Evolutionary conservation across 169 alveolate species (phyloP).

Genomic region (Theileria annulata): DNA sequence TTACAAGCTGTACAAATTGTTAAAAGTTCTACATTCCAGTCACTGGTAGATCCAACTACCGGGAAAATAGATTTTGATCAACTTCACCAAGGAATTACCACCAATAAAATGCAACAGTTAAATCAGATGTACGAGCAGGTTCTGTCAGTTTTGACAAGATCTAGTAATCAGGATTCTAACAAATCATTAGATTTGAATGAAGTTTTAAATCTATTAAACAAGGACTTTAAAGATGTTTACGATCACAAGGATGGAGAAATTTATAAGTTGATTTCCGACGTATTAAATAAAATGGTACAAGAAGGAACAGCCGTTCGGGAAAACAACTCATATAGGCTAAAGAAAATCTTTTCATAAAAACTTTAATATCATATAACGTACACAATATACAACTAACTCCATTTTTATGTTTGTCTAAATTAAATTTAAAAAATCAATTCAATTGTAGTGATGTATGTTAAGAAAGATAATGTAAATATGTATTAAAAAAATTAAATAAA

Average conservation of each 20-base stretch:
- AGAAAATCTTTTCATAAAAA: neutral
- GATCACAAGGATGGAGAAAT: constrained; percentile 1
- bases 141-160: neutral
- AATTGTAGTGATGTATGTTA: too few relatives aligned
- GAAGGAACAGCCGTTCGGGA: constrained; percentile 8
- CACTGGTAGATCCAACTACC: constrained; percentile 98
- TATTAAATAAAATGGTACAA: constrained; percentile 7
- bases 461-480: too few relatives aligned
- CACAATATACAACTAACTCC: neutral
- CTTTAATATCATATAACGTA: neutral
- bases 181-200: constrained; percentile 4
- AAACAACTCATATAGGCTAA: constrained; percentile 1
- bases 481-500: too few relatives aligned
- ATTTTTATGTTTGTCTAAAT: too few relatives aligned
- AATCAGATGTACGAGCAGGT: constrained; percentile 16
- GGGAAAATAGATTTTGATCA: constrained; percentile 96
- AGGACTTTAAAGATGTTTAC: neutral
- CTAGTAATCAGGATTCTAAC: constrained; percentile 1
- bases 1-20: constrained; percentile 96
- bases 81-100: constrained; percentile 49
- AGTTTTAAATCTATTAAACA: neutral
- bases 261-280: constrained; percentile 4
- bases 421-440: neutral
- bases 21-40: constrained; percentile 97
- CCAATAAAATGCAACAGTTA: constrained; percentile 12